Base-by-base conservation (phyloP, 2,329 filamentous ascomycete species). In the Cladosporium velox region DNA sequence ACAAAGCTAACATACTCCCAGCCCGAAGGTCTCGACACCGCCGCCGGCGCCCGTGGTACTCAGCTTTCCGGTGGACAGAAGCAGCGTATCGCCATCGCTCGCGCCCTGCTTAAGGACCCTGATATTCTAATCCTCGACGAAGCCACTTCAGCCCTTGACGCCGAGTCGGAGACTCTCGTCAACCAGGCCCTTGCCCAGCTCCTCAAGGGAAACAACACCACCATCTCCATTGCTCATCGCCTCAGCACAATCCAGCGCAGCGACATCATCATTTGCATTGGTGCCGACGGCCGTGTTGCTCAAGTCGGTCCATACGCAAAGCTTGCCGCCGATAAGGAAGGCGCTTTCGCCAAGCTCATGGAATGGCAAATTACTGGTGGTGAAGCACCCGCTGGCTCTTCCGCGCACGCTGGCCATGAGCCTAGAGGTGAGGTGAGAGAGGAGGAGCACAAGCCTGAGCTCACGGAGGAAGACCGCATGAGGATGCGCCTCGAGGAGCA, bases 71-170 rank as follows among this genome's bases (percentile, higher is more conserved):
- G 95, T 61, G 95, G 95, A 0, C 95, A 99, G 79, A 98, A 98
- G 81, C 95, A 99, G 79, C 90, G 95, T 69, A 98, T 99, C 73
- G 95, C 95, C 44, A 99, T 99, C 77, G 95, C 95, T 5, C 88
- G 96, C 64, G 95, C 95, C 14, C 85, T 99, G 32, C 88, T 99
- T 72, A 98, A 98, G 79, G 88, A 97, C 69, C 96, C 96, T 0
- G 95, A 99, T 79, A 98, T 99, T 69, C 83, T 99, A 32, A 96
- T 99, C 67, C 86, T 99, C 0, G 95, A 99, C 75, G 95, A 99
- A 83, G 81, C 96, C 21, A 99, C 96, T 0, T 97, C 92, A 2
- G 95, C 95, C 0, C 85, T 99, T 8, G 95, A 99, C 76, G 95
- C 95, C 15, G 95, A 99, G 79, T 97, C 92, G 0, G 95, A 99